These are phyloP conservation scores for Blastomyces silverae DNA, from an alignment of 2,329 filamentous ascomycete genomes.

Conservation along the genomic window DNA sequence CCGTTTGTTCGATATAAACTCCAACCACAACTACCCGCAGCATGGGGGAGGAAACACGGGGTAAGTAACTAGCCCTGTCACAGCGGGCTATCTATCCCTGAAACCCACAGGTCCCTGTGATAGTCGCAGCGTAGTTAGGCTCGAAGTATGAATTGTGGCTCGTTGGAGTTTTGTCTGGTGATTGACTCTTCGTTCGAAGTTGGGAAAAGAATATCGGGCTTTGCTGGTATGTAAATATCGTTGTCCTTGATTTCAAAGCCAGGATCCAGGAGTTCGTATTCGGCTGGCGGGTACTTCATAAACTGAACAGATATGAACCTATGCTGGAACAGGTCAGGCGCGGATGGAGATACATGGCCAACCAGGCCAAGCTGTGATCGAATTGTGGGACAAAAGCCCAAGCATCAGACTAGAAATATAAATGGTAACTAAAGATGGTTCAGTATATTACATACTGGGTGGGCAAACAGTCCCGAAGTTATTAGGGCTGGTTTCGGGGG, in stretches of 20 bases:
- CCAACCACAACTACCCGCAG: too few species aligned
- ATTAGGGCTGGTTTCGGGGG: background rate
- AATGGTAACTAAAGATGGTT: too few species aligned
- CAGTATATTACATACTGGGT: too few species aligned
- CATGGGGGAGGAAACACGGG: background rate
- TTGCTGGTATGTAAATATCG: background rate
- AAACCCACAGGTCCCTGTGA: background rate
- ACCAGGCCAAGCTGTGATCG: too few species aligned
- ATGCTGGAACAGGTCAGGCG: background rate
- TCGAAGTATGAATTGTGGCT: background rate
- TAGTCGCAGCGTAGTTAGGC: background rate
- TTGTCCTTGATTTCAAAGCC: constrained; percentile 1
- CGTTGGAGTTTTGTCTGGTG: background rate
- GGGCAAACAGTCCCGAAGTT: too few species aligned
- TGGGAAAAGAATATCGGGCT: background rate
- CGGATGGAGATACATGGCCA: background rate
- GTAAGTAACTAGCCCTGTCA: background rate
- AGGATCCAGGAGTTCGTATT: background rate
- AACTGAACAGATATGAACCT: background rate
- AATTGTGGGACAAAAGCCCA: too few species aligned
- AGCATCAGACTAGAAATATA: too few species aligned
- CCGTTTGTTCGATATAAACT: background rate
- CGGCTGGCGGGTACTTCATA: background rate
- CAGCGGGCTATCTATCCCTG: background rate
- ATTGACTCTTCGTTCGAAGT: too few species aligned